phyloP scores from a whole-genome alignment of 306 rosid species.

The Fragaria ananassa region DNA sequence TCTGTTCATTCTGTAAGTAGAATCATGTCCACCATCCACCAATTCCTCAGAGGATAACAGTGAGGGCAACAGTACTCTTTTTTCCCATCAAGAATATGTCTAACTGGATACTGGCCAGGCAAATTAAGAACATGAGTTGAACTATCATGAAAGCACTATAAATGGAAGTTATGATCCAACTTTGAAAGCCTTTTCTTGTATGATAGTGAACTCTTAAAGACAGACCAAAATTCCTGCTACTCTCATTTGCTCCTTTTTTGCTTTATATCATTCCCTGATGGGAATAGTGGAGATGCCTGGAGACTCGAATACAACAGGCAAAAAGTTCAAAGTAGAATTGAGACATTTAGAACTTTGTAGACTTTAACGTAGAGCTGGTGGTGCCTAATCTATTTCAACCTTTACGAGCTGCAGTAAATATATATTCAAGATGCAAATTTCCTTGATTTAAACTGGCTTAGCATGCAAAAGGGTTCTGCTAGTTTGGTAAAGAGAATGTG shows the following conservation, averaged over 20 bases:
- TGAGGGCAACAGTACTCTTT: not conserved
- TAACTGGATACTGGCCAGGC: conserved; percentile 9
- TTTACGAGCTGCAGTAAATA: not conserved
- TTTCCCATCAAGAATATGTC: conserved; percentile 1
- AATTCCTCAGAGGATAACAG: not conserved
- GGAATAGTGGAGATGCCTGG: conserved; percentile 14
- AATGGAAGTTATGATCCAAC: not conserved
- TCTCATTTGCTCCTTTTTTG: conserved; percentile 13
- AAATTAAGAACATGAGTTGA: conserved; percentile 10
- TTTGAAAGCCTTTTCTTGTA: not conserved
- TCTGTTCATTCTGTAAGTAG: not conserved
- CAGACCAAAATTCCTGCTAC: conserved; percentile 19
- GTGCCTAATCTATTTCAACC: not conserved
- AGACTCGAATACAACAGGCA: conserved; percentile 20
- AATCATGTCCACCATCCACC: not conserved
- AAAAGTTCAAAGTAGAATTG: conserved; percentile 14
- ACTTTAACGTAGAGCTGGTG: not conserved
- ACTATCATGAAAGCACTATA: conserved; percentile 4
- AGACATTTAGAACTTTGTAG: not conserved
- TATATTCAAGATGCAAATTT: conserved; percentile 5
- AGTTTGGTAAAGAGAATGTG: not conserved
- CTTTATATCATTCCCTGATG: conserved; percentile 14
- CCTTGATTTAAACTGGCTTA: not conserved
- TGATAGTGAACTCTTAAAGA: conserved; percentile 24
- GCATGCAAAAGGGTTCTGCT: not conserved